Base-by-base conservation (phyloP, 139 green algal genomes). In the Micractinium sp. region DNA sequence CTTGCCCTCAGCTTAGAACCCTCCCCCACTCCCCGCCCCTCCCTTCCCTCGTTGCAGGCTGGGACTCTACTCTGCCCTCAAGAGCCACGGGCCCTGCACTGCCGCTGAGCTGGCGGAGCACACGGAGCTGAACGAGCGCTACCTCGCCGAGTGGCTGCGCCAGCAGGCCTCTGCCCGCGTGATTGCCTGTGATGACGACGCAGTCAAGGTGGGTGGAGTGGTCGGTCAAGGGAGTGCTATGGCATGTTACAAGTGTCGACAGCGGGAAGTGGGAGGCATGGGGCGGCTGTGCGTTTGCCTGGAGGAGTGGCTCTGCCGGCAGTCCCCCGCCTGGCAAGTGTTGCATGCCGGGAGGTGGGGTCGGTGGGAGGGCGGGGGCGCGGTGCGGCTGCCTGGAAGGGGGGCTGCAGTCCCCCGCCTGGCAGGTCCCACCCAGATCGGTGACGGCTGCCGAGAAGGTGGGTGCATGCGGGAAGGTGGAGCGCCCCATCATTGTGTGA, bases 121-220 rank as follows among this genome's bases (percentile, higher is more conserved):
- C 0, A 66, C 81, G 18, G 33, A 23, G 35, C 75, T 56, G 19
- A 25, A 29, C 41, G 53, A 63, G 14, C 78, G 89, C 27, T 92
- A 92, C 85, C 22, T 90, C 0, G n/a, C 33, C 14, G 89, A 92
- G 82, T 92, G 89, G 89, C 36, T 67, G 33, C 83, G 89, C 74
- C 89, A 92, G 73, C 89, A 92, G 73, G 89, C 89, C 39, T 61
- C 89, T 18, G 84, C 82, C 66, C 77, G 78, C 9, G 27, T 91
- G 0, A 79, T 91, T 36, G 56, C 78, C 29, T 71, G 60, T 22
- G 88, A 91, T 19, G 80, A 88, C 19, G 76, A 56, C 5, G 88
- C 88, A 9, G 88, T 85, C 27, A 73, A 77, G 81, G 81, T 76
- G 60, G 18, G 60, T 2, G 47, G 47, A 5, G 47, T 56, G 9